These are phyloP conservation scores for Botrytis tulipae DNA, from an alignment of 2,329 filamentous ascomycete species.

Conservation along the genomic window DNA sequence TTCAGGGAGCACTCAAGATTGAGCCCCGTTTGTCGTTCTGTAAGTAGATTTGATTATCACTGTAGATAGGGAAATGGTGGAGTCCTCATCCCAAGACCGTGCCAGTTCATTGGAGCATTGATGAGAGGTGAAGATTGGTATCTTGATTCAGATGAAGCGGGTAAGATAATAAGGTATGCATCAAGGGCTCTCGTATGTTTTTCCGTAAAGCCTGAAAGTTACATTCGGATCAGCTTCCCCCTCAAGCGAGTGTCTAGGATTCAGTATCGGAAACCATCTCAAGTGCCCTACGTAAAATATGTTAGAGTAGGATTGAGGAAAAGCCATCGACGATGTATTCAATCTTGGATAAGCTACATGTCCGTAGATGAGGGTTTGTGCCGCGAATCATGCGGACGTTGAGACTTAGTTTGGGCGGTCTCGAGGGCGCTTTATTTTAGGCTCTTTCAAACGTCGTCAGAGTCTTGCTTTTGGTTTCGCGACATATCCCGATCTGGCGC, in stretches of 20 bases:
- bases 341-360: constrained; percentile 1
- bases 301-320: not conserved
- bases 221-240: constrained; percentile 18
- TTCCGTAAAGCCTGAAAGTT: constrained; percentile 6
- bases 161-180: constrained; percentile 8
- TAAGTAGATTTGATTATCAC: constrained; percentile 1
- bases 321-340: constrained; percentile 13
- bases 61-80: constrained; percentile 16
- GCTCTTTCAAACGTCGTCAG: constrained; percentile 1
- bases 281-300: not conserved
- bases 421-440: not conserved
- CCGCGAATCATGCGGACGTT: constrained; percentile 10
- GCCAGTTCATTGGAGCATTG: not conserved
- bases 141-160: not conserved
- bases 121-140: not conserved
- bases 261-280: not conserved
- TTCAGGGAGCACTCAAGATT: constrained; percentile 6
- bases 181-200: constrained; percentile 14
- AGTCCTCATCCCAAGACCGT: not conserved
- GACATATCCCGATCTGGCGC: not conserved
- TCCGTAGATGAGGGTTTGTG: not conserved
- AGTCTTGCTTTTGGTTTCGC: constrained; percentile 11
- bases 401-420: not conserved
- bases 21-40: constrained; percentile 9
- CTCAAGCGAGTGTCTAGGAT: constrained; percentile 9